Evolutionary conservation across 352 stramenopile genomes (phyloP).

Genomic region (Phytophthora vignae): DNA sequence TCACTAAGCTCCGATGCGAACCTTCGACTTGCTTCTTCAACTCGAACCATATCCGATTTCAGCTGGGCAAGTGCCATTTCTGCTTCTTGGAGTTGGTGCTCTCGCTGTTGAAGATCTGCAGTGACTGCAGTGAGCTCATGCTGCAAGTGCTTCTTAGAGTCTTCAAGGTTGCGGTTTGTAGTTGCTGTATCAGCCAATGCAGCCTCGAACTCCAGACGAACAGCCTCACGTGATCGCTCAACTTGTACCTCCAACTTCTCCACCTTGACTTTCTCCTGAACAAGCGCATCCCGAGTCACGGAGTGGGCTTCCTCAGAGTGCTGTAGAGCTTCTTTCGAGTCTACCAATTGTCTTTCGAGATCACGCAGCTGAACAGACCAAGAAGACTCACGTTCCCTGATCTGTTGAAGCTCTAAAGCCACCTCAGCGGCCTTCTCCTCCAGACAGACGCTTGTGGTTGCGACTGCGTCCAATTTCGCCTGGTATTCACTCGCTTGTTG

Average conservation of each 20-base stretch:
- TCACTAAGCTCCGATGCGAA: conserved; percentile 12
- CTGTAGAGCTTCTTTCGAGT: conserved; percentile 30
- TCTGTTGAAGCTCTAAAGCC: conserved; percentile 60
- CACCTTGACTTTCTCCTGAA: conserved; percentile 44
- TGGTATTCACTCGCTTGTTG: conserved; percentile 56
- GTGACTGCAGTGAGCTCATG: conserved; percentile 23
- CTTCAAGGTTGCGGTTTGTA: conserved; percentile 35
- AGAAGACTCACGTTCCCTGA: conserved; percentile 69
- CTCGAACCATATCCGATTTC: conserved; percentile 24
- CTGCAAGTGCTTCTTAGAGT: conserved; percentile 25
- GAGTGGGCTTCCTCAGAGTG: conserved; percentile 38
- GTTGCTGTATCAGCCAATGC: conserved; percentile 45
- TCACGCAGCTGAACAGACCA: conserved; percentile 62
- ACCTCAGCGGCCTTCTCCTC: conserved; percentile 55
- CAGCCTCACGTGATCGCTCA: conserved; percentile 31
- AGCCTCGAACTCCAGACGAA: conserved; percentile 44
- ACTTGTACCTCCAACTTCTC: conserved; percentile 35
- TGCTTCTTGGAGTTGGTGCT: conserved; percentile 30
- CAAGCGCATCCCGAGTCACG: conserved; percentile 24
- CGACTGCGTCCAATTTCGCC: conserved; percentile 48
- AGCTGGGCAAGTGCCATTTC: conserved; percentile 25
- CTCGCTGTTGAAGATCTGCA: conserved; percentile 27
- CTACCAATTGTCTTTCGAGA: conserved; percentile 41
- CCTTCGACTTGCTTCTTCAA: conserved; percentile 34
- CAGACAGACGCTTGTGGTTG: conserved; percentile 40